phyloP scores from a whole-genome alignment of 352 stramenopile species.

The Pythium diclinum region DNA sequence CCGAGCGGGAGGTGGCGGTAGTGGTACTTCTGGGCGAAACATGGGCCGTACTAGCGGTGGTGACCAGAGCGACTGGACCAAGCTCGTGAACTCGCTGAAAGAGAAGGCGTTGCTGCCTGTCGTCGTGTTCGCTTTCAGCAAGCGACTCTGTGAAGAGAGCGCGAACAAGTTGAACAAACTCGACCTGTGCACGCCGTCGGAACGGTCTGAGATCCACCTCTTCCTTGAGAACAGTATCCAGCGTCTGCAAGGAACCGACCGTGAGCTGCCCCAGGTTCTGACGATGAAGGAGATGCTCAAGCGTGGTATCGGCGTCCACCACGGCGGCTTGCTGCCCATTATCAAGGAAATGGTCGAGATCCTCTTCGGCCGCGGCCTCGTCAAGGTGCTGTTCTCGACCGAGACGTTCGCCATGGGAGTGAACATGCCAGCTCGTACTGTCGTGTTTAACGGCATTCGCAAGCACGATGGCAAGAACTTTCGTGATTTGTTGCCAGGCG shows the following conservation, averaged over 20 bases:
- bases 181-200: conserved; percentile 63
- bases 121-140: conserved; percentile 94
- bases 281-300: conserved; percentile 96
- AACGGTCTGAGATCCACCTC: conserved; percentile 81
- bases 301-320: conserved; percentile 95
- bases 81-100: conserved; percentile 81
- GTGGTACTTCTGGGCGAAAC: conserved; percentile 37
- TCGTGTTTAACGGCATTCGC: conserved; percentile 96
- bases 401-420: conserved; percentile 99
- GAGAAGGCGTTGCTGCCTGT: conserved; percentile 93
- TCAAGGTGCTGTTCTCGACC: conserved; percentile 98
- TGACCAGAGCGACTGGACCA: conserved; percentile 86
- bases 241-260: conserved; percentile 91
- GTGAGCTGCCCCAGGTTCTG: conserved; percentile 97
- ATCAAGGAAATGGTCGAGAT: conserved; percentile 99
- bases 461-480: conserved; percentile 97
- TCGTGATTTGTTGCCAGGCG: conserved; percentile 82
- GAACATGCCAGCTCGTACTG: conserved; percentile 97
- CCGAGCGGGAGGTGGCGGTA: conserved; percentile 33
- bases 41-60: conserved; percentile 59
- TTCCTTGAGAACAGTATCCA: conserved; percentile 79
- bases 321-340: conserved; percentile 97
- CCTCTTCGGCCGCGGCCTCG: conserved; percentile 94
- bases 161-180: conserved; percentile 73
- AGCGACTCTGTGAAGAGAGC: conserved; percentile 79